These are phyloP conservation scores for Blastobotrys buckinghamii DNA, from an alignment of 1,139 yeast genomes.

Conservation along the genomic window DNA sequence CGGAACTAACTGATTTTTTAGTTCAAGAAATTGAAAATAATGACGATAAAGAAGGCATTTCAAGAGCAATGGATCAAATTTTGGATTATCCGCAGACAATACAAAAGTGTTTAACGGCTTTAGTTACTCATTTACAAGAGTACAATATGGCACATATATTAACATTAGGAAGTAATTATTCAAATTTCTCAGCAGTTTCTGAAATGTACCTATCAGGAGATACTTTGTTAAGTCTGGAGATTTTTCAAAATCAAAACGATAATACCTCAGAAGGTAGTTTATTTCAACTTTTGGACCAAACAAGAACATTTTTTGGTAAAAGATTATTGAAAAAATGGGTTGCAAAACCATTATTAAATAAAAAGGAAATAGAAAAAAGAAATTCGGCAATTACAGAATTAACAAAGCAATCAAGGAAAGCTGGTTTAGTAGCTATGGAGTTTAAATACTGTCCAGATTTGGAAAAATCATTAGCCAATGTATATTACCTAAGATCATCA, in stretches of 20 bases:
- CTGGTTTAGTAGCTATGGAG: constrained; percentile 8
- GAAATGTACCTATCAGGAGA: constrained; percentile 66
- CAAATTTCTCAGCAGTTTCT: constrained; percentile 45
- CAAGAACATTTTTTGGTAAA: constrained; percentile 71
- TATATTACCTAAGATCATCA: constrained; percentile 32
- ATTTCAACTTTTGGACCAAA: constrained; percentile 72
- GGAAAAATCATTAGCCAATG: constrained; percentile 45
- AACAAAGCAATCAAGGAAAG: constrained; percentile 14
- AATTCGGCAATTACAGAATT: constrained; percentile 61
- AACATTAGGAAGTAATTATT: constrained; percentile 44
- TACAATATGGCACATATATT: constrained; percentile 58
- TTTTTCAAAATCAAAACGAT: constrained; percentile 61
- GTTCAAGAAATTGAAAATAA: constrained; percentile 7
- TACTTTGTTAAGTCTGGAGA: constrained; percentile 65
- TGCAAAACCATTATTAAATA: constrained; percentile 57
- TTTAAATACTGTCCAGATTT: constrained; percentile 37
- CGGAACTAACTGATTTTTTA: constrained; percentile 17
- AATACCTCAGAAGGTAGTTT: constrained; percentile 58
- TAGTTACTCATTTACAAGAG: constrained; percentile 52
- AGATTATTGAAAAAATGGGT: constrained; percentile 68
- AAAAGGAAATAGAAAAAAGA: constrained; percentile 50
- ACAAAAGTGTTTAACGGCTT: constrained; percentile 42
- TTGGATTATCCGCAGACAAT: constrained; percentile 23
- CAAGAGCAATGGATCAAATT: constrained; percentile 10
- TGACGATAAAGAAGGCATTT: neutral